Evolutionary conservation across 805 yeast genomes (phyloP), one percentile per base, ranked within the genome.

Genomic region (Candida rishiriensis): DNA sequence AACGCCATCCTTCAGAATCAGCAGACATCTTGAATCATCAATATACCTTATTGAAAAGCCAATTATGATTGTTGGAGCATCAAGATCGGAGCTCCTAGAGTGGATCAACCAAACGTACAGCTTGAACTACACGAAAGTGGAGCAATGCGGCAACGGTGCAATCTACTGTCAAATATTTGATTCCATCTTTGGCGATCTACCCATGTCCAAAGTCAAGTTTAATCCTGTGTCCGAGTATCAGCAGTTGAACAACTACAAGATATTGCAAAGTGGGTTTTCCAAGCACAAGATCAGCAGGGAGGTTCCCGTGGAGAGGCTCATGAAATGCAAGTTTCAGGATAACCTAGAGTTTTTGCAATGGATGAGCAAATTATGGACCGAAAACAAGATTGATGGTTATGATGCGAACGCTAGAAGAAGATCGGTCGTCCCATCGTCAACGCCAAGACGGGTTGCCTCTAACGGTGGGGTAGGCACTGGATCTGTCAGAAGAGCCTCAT

Each of bases 71-170:
- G 51, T 78, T 52, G 87, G 87, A 5, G 95, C 86, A 56, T 86
- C 96, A 8, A 79, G 98, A 55, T 79, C 83, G 36, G 97, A 88
- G 55, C 73, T 93, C 14, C 66, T 93, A 44, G 76, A 74, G 43
- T 93, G 98, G 98, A 72, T 93, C 52, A 91, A 91, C 58, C 71
- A 76, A 36, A 74, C 86, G 3, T 71, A 88, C 38, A 75, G 75
- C 36, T 64, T 89, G 35, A 71, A 80, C 49, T 78, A 86, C 55
- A 71, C 79, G 32, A 88, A 85, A 60, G 84, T 93, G 1, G 99
- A 93, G 60, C 90, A 90, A 64, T 83, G 97, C 60, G 99, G 99
- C 14, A 79, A 85, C 2, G 99, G 99, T 2, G 97, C 97, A 1
- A 91, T 88, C 1, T 91, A 88, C 61, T 89, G 97, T 64, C 97